A percentile compares a stretch with the other conserved stretches of the same genome.
Evolutionary conservation across 2,329 filamentous ascomycete genomes (phyloP).

Genomic region (Periconia macrospinosa): DNA sequence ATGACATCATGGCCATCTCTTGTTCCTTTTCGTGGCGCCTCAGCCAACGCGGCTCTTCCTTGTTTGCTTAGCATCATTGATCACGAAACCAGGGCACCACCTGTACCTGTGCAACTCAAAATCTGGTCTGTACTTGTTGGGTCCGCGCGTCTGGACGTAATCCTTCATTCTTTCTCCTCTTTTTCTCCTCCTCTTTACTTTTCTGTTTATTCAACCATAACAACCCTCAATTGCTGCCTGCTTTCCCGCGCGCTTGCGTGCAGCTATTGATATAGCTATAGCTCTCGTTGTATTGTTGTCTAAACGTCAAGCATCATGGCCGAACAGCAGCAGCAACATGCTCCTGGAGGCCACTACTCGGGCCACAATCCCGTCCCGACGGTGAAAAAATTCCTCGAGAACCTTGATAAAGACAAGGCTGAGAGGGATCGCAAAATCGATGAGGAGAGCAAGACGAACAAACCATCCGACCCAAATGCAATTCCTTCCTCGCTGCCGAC

Average conservation of each 20-base stretch:
- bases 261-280: neutral
- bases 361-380: constrained; percentile 84
- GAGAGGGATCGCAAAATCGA: constrained; percentile 74
- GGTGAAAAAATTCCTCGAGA: constrained; percentile 79
- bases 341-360: constrained; percentile 73
- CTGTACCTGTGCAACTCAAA: neutral
- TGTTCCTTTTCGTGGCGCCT: neutral
- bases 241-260: too few relatives aligned
- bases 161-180: neutral
- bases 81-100: neutral
- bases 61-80: neutral
- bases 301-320: constrained; percentile 39
- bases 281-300: neutral
- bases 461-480: constrained; percentile 47
- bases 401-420: constrained; percentile 77
- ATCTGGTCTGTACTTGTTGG: neutral
- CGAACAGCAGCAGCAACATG: constrained; percentile 48
- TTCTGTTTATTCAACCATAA: neutral
- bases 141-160: neutral
- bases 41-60: neutral
- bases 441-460: constrained; percentile 49
- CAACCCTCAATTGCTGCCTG: too few relatives aligned
- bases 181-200: neutral
- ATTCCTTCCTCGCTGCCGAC: neutral
- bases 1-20: neutral